A percentile compares a stretch with the other conserved stretches of the same genome.
Evolutionary conservation across 1,284 basidiomycete species (phyloP).

Genomic region (Ganoderma resinaceum): DNA sequence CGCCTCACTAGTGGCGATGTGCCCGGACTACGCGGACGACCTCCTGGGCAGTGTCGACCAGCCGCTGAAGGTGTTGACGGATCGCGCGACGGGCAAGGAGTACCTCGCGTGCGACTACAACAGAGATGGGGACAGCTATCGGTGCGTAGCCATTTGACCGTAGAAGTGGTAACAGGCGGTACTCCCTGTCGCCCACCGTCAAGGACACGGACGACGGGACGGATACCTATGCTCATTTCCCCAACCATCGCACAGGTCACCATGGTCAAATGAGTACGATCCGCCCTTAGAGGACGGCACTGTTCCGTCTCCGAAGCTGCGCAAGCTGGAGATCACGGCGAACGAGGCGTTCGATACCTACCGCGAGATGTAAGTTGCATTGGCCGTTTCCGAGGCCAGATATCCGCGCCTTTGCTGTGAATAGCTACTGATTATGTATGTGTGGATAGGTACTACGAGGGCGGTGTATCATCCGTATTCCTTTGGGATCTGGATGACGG

Average conservation of each 20-base stretch:
- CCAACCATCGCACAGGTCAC: conserved; percentile 68
- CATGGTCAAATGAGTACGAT: conserved; percentile 97
- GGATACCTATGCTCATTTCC: conserved; percentile 11
- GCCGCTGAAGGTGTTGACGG: conserved; percentile 85
- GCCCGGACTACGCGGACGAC: conserved; percentile 96
- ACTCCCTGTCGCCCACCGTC: not conserved
- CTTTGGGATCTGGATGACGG: conserved; percentile 98
- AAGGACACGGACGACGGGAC: not conserved
- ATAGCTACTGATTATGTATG: not conserved
- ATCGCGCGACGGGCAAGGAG: conserved; percentile 83
- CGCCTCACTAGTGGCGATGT: conserved; percentile 80
- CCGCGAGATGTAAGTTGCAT: conserved; percentile 82
- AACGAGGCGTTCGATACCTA: conserved; percentile 99
- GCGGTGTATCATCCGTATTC: conserved; percentile 97
- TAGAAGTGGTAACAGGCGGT: not conserved
- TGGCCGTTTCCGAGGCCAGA: not conserved
- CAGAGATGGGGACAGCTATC: conserved; percentile 93
- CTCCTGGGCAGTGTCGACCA: conserved; percentile 95
- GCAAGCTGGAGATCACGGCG: conserved; percentile 91
- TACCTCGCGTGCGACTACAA: conserved; percentile 99
- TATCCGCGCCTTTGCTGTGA: not conserved
- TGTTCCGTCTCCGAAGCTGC: conserved; percentile 81
- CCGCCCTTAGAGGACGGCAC: conserved; percentile 90
- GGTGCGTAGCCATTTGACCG: conserved; percentile 57
- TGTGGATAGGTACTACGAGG: conserved; percentile 86